Evolutionary conservation across 1,284 basidiomycete genomes (phyloP).

Genomic region (Waitea zeae): DNA sequence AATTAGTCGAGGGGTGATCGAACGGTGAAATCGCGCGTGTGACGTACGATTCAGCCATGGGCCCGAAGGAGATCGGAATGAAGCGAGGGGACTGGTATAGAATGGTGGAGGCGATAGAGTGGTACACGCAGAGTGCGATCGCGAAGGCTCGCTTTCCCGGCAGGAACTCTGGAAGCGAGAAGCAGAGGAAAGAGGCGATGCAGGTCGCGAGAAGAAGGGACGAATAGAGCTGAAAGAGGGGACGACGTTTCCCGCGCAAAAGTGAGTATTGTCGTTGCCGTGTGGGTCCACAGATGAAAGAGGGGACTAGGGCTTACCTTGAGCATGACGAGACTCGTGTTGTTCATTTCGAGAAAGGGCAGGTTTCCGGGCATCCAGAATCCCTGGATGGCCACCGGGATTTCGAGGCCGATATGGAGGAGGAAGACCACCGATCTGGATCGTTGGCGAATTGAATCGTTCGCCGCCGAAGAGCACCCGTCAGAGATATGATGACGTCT

Average conservation of each 20-base stretch:
- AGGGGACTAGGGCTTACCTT: conserved; percentile 41
- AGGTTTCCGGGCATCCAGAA: conserved; percentile 42
- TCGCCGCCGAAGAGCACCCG: no score
- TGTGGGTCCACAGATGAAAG: background rate
- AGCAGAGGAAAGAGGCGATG: conserved; percentile 38
- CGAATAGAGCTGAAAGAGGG: conserved; percentile 34
- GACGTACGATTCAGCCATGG: conserved; percentile 41
- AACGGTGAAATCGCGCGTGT: no score
- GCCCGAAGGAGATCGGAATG: conserved; percentile 55
- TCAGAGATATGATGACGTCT: no score
- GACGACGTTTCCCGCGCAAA: conserved; percentile 1
- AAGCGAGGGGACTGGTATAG: conserved; percentile 64
- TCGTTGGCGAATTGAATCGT: no score
- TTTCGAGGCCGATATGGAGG: conserved; percentile 61
- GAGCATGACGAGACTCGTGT: conserved; percentile 57
- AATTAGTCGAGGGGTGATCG: conserved; percentile 1
- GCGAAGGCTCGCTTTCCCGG: conserved; percentile 74
- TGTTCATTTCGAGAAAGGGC: conserved; percentile 64
- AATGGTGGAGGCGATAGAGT: conserved; percentile 54
- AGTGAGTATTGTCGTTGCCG: background rate
- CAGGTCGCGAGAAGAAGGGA: conserved; percentile 41
- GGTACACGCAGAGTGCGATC: conserved; percentile 60
- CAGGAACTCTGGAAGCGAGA: conserved; percentile 61
- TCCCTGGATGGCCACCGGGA: conserved; percentile 58
- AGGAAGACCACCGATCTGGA: conserved; percentile 50